Evolutionary conservation across 441 rosid species (phyloP), one percentile per base, ranked within the genome.

Genomic region (Euphorbia schlechtendalii): DNA sequence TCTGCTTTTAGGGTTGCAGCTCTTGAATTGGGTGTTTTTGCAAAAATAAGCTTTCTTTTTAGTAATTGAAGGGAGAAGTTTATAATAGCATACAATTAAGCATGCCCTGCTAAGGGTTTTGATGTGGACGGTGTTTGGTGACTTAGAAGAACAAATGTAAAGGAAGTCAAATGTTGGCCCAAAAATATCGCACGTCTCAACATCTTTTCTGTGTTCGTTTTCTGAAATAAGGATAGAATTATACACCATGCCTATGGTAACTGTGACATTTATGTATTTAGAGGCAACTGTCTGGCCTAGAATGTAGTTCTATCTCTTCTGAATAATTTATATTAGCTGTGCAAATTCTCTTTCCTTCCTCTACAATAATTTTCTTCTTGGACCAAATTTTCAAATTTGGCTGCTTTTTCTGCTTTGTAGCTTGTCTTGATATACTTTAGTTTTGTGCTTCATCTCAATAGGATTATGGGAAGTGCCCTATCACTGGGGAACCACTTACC

Each of bases 381-480:
- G 22, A 17, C 14, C 8, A 38, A 30, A 30, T 40, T 17, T 59
- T 14, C 24, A 20, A n/a, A 15, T 46, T 46, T 5, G 21, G 9
- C 18, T 46, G 43, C 15, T 34, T 30, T 63, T 36, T 4, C 22
- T 62, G 13, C 59, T n/a, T 4, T 36, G 6, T 21, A 24, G 12
- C 20, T 36, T 61, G 40, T 6, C 34, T 38, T 25, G 15, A 36
- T 61, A 20, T n/a, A 41, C 17, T 40, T 38, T 51, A 60, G 24
- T 45, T 8, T 43, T 56, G 1, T 52, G 54, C 9, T 28, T 53
- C 34, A 43, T 66, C 14, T 71, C 12, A 55, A 34, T 71, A 95
- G 99, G 98, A 89, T 74, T 86, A 71, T 77, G 99, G 96, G 68
- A 95, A 88, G 75, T 95, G 99, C 57, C 99, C 99, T 0, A 74